phyloP scores from a whole-genome alignment of 2,329 filamentous ascomycete genomes.

The Pseudogymnoascus sp. region DNA sequence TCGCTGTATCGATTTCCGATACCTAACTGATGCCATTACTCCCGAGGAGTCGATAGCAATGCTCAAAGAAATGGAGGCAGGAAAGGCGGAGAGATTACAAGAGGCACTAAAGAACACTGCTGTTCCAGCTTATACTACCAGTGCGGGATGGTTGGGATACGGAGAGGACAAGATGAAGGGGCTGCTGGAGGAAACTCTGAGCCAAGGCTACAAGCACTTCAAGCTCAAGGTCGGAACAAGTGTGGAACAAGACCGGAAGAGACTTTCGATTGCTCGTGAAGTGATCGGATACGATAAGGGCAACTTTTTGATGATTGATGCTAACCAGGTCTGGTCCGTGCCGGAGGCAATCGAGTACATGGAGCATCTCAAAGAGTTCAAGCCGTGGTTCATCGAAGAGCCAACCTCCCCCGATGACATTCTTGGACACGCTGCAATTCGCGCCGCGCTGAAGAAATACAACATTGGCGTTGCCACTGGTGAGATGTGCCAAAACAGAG shows the following conservation, averaged over 20 bases:
- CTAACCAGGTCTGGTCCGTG: conserved; percentile 84
- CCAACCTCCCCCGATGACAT: conserved; percentile 82
- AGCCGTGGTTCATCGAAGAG: conserved; percentile 90
- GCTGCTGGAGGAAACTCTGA: conserved; percentile 62
- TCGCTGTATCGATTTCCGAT: conserved; percentile 79
- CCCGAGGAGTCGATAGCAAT: conserved; percentile 69
- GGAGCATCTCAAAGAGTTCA: conserved; percentile 68
- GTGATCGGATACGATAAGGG: conserved; percentile 73
- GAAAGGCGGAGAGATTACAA: conserved; percentile 59
- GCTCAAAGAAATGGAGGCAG: conserved; percentile 52
- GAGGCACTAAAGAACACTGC: conserved; percentile 64
- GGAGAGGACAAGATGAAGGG: conserved; percentile 73
- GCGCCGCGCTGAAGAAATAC: conserved; percentile 63
- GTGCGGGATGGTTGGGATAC: conserved; percentile 80
- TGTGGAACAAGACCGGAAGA: conserved; percentile 58
- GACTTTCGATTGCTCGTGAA: conserved; percentile 63
- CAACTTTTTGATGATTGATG: conserved; percentile 82
- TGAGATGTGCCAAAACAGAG: conserved; percentile 90
- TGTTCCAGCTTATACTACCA: conserved; percentile 82
- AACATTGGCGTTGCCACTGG: conserved; percentile 78
- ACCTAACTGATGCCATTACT: conserved; percentile 82
- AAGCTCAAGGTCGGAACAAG: conserved; percentile 78
- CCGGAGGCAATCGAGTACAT: conserved; percentile 81
- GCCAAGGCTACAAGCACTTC: conserved; percentile 70
- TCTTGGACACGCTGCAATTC: conserved; percentile 73